A percentile compares a stretch with the other conserved stretches of the same genome.
Evolutionary conservation across 2,329 filamentous ascomycete species (phyloP).

Genomic region (Talaromyces sp.): DNA sequence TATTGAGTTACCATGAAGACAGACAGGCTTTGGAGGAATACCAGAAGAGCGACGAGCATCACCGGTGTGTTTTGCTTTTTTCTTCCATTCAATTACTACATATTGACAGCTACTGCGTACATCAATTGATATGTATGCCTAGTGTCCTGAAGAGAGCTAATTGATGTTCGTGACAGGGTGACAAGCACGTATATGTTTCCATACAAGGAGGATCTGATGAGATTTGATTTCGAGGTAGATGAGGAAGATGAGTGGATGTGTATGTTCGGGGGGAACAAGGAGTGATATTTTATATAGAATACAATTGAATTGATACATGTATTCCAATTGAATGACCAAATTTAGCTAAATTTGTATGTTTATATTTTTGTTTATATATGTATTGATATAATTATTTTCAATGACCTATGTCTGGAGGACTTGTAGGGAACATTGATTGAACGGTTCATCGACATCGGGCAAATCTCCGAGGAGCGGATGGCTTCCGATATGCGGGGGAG

Average conservation of each 20-base stretch:
- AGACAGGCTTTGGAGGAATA: constrained; percentile 46
- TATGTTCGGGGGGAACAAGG: not conserved
- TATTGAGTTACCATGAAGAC: constrained; percentile 50
- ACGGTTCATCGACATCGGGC: not conserved
- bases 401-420: not conserved
- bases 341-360: not conserved
- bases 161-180: constrained; percentile 34
- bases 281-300: not conserved
- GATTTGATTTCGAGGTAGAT: constrained; percentile 51
- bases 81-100: not conserved
- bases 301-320: not conserved
- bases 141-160: not conserved
- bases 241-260: constrained; percentile 27
- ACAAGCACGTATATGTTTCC: constrained; percentile 50
- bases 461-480: not conserved
- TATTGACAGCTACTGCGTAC: not conserved
- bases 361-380: not conserved
- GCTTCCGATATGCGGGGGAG: not conserved
- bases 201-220: constrained; percentile 49
- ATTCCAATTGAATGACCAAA: not conserved
- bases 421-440: not conserved
- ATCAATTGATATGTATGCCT: not conserved
- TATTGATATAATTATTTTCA: no score
- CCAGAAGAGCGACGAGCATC: constrained; percentile 51
- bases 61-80: constrained; percentile 31